Evolutionary conservation across 2,329 filamentous ascomycete genomes (phyloP), one percentile per base, ranked within the genome.

Genomic region (Kalmusia sp.): DNA sequence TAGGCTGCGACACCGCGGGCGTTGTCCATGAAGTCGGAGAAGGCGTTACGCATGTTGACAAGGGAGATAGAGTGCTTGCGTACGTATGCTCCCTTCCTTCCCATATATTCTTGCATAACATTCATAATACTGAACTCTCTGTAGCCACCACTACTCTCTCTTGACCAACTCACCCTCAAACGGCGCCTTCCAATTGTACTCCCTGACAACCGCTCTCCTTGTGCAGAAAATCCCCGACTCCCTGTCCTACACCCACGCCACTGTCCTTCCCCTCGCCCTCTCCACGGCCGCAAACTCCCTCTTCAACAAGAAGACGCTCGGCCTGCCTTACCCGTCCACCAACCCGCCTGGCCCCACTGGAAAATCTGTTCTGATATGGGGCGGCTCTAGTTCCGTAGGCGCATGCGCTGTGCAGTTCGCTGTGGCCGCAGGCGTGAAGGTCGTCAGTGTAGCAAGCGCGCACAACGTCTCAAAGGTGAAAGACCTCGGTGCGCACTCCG

Each of bases 301-400:
- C 12, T 80, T 76, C 68, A 69, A 71, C 52, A 64, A 69, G 17
- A 65, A 71, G 33, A 64, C 72, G 33, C 71, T 80, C 8, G 72
- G 66, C 7, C 69, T 80, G 4, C 69, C 75, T 0, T 62, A 70
- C 30, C 77, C 79, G 1, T 69, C 71, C 8, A 57, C 71, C 11
- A 64, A 61, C 39, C 54, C 70, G 6, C 61, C 69, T 21, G 15
- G 14, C 27, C 5, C 6, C 37, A 58, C 51, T 2, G 57, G 55
- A 25, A 78, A 78, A 62, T 73, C 72, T 4, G 64, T 80, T 11
- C 59, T 84, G 4, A 64, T 84, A 12, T 84, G 80, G 79, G 82
- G 82, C n/a, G 83, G 82, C 0, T 76, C 79, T 2, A 65, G 63
- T 54, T 69, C 64, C 28, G 65, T 81, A 12, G 68, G 80, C 19